A percentile compares a stretch with the other conserved stretches of the same genome.
phyloP scores from a whole-genome alignment of 352 stramenopile genomes.

The Globisporangium paroecandrum region DNA sequence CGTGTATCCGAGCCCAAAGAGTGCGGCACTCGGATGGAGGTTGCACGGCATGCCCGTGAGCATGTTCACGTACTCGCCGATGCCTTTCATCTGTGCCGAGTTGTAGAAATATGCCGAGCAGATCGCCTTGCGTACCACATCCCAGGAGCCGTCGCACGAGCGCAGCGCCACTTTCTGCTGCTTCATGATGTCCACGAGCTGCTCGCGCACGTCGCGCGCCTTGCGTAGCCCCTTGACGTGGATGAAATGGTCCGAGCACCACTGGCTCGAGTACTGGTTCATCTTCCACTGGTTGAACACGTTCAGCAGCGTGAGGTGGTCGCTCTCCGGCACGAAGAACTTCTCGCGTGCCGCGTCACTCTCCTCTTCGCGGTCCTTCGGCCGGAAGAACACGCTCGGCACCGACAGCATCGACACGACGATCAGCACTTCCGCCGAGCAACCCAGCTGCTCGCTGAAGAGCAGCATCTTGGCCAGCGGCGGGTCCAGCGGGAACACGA shows the following conservation, averaged over 20 bases:
- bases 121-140: slow-evolving; percentile 98
- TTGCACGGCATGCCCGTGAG: slow-evolving; percentile 97
- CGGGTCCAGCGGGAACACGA: slow-evolving; percentile 98
- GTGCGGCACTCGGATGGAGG: slow-evolving; percentile 95
- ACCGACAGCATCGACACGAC: slow-evolving; percentile 98
- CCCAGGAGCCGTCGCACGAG: slow-evolving; percentile 92
- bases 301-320: slow-evolving; percentile 97
- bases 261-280: slow-evolving; percentile 94
- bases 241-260: slow-evolving; percentile 96
- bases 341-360: slow-evolving; percentile 96
- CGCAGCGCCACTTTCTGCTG: slow-evolving; percentile 91
- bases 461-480: slow-evolving; percentile 95
- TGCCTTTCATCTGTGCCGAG: slow-evolving; percentile 97
- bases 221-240: slow-evolving; percentile 94
- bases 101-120: slow-evolving; percentile 99
- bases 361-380: slow-evolving; percentile 97
- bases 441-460: slow-evolving; percentile 92
- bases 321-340: slow-evolving; percentile 98
- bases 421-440: slow-evolving; percentile 94
- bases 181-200: slow-evolving; percentile 99
- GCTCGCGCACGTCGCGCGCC: slow-evolving; percentile 90
- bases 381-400: slow-evolving; percentile 95
- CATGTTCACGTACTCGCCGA: slow-evolving; percentile 99
- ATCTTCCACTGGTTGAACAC: slow-evolving; percentile 94
- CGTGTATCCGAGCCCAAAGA: slow-evolving; percentile 98